Base-by-base conservation (phyloP, 495 filamentous ascomycete species). In the Aspergillus heteromorphus region DNA sequence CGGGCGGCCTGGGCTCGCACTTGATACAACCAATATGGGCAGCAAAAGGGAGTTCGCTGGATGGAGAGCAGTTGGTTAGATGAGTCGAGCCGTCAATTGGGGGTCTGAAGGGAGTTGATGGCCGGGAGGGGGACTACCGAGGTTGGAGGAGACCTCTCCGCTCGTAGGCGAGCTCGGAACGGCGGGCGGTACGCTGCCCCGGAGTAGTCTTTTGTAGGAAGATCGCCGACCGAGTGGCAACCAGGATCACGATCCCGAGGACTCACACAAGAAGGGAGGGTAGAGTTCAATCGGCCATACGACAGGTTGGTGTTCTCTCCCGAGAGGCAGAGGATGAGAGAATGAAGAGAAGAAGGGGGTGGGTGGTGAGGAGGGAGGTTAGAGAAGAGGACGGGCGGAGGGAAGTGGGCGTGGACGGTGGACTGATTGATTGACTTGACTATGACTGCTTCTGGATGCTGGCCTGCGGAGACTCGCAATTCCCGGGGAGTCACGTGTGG, bases 1-100 rank as follows among this genome's bases (percentile, higher is more conserved):
- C 69, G 29, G 38, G 56, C 36, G 70, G 67, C 69, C 70, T 59
- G 58, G 17, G 27, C 41, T 45, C 49, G 51, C 53, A 43, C 48
- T 49, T 20, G 25, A 40, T 40, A 55, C 31, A 54, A 51, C 40
- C 51, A 49, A 27, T 41, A 18, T 17, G 49, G 48, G 3, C 31
- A 0, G 18, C 16, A 50, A 38, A 16, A 40, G 17, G 3, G 49
- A n/a, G 17, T 11, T 21, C 42, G 31, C 18, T 41, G 27, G 27
- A 4, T 11, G 21, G 30, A 17, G 52, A 45, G 21, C 17, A 18
- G 21, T 30, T 49, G 18, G 21, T n/a, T n/a, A 19, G 23, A 20
- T 30, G 18, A n/a, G 18, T 16, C 30, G 6, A 14, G 13, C 40
- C 40, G 48, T 45, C n/a, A 45, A 45, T 25, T 25, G 25, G n/a